Base-by-base conservation (phyloP, 306 rosid genomes). In the Quercus parvula region DNA sequence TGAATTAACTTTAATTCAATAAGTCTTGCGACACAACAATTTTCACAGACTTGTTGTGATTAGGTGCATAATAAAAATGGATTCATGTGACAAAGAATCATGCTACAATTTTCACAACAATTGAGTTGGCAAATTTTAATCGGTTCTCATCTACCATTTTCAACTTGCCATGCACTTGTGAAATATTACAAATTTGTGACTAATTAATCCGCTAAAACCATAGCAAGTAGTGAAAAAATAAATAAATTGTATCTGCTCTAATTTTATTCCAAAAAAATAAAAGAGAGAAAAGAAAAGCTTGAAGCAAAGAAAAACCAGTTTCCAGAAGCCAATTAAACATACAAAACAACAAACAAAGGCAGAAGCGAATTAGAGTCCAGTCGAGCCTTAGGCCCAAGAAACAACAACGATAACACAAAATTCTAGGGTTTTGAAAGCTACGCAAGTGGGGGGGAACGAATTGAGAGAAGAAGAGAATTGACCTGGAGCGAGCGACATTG, bases 401-500 rank as follows among this genome's bases (percentile, higher is more conserved):
- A 38, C 2, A 52, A 62, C 52, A 11, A 27, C 35, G 5, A 44
- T n/a, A 62, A 7, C n/a, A n/a, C 63, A 33, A 28, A 75, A 75
- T 38, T 67, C 66, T 19, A 28, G 68, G 52, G n/a, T 19, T 49
- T 20, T 28, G 5, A 27, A 18, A 46, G 49, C 31, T 1, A 22
- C 0, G 46, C 13, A 25, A 17, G 24, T 24, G 33, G 3, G 3
- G 6, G 2, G 30, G n/a, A 46, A 68, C 31, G 15, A 56, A 70
- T 28, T 51, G n/a, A 33, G 68, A 56, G 52, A 80, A 41, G 38
- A 54, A 30, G 14, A 15, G 64, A 20, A 56, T 17, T 18, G 38
- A 90, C 97, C 99, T 88, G 76, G 98, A 95, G 78, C 99, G 99
- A 87, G 99, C 98, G 70, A 92, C 99, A 86, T 95, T 95, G 85